Conservation (phyloP, 2,329 filamentous ascomycete species). For the Pseudomassariella vexata region DNA sequence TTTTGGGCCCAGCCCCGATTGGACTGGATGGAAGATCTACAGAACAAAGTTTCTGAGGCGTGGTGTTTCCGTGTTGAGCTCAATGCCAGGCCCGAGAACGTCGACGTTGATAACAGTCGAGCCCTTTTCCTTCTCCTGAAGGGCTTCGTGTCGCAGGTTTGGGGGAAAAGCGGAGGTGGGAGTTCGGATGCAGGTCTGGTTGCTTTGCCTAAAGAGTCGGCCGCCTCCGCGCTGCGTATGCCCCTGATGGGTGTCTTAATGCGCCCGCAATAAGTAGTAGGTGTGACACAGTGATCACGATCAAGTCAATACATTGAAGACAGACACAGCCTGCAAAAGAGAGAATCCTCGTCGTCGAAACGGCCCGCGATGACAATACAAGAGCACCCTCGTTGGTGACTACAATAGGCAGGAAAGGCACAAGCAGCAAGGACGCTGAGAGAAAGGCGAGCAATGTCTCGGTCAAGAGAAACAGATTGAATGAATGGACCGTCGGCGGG, state of each 20-base stretch:
- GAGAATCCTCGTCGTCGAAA: no score
- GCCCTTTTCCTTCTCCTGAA: slow-evolving; percentile 7
- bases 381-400: no score
- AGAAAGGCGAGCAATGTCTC: no score
- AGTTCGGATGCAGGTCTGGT: background rate
- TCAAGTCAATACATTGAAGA: no score
- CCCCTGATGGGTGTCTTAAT: slow-evolving; percentile 2
- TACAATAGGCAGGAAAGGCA: no score
- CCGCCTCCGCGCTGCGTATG: background rate
- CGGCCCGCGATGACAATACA: no score
- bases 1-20: slow-evolving; percentile 6
- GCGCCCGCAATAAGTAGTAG: background rate
- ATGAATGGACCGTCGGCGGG: no score
- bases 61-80: slow-evolving; percentile 8
- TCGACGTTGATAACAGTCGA: no score
- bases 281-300: no score
- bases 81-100: background rate
- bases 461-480: no score
- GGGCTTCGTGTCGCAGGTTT: slow-evolving; percentile 10
- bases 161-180: slow-evolving; percentile 9
- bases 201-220: slow-evolving; percentile 9
- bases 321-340: no score
- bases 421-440: no score
- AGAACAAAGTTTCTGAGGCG: slow-evolving; percentile 16
- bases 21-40: slow-evolving; percentile 17